Evolutionary conservation across 495 filamentous ascomycete genomes (phyloP), one percentile per base, ranked within the genome.

Genomic region (Neurospora hispaniola): DNA sequence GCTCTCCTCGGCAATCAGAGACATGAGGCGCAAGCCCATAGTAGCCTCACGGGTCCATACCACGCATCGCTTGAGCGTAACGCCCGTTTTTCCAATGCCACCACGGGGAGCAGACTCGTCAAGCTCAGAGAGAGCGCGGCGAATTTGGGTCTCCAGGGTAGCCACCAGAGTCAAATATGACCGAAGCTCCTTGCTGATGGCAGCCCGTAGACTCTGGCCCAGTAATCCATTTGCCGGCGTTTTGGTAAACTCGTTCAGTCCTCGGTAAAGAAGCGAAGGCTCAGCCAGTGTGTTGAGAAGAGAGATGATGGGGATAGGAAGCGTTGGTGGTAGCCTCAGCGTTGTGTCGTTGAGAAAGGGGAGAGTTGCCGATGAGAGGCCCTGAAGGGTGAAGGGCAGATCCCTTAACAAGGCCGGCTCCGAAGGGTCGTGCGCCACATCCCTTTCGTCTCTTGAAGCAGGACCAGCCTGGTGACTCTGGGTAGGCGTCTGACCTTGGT

Each of bases 41-140:
- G 96, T 98, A 7, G 96, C 93, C 81, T 98, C 96, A 74, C 95
- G 89, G 7, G 94, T 98, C 96, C 96, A 99, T 18, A 99, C 90
- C 23, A 98, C 91, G 78, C 96, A 99, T 73, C 96, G 86, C 78
- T 98, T 98, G 69, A 99, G 83, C 1, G 96, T 98, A 35, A 99
- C 95, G n/a, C 93, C 93, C 9, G 92, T 92, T 75, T 94, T 97
- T 12, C 93, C 89, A 59, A 94, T 87, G 11, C 89, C 89, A 43
- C 87, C 87, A 71, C 89, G 84, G 1, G 89, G 86, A 38, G 90
- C 88, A 20, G 81, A 85, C 48, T 89, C 88, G 75, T 94, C 90
- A 12, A 92, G 82, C 70, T 90, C 87, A 11, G 89, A 85, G 72
- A 94, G 82, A 9, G 94, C 93, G 74, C 93, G 86, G 71, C 94